Base-by-base conservation (phyloP, 2,329 filamentous ascomycete species). In the Fonsecaea multimorphosa region DNA sequence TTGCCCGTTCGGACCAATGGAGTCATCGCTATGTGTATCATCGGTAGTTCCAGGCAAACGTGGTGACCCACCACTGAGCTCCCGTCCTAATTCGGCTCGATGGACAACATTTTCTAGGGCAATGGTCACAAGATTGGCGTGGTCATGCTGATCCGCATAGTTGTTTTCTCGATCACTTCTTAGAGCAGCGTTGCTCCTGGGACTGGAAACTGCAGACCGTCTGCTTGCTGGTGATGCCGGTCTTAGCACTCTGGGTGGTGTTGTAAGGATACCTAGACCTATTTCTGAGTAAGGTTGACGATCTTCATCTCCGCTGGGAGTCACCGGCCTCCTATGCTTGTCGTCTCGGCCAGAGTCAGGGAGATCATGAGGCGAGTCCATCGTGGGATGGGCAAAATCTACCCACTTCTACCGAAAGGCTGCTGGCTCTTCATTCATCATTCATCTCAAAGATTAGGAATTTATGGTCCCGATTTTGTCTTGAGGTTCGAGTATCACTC, bases 181-280 rank as follows among this genome's bases (percentile, higher is more conserved):
- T 24, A 12, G 19, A 49, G 44, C 24, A 12, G 44, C 8, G 44
- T 27, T 49, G 22, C 44, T 24, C 2, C 2, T 3, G 16, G 49
- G 51, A 19, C 49, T 51, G 24, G 19, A 22, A 2, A 24, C 6
- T 14, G 59, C 24, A 19, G 53, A 57, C 29, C 49, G 62, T 34
- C 62, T 29, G 16, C 56, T 54, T 40, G 62, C 44, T 59, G 61
- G 40, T 56, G 40, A 59, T 19, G 34, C 52, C 34, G 65, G 61
- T 53, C 57, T 58, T 27, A 11, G 31, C 7, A 44, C 24, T 58
- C 51, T 64, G 22, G 29, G 57, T 2, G 65, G 57, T 19, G 64
- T 57, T 14, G 52, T 60, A 14, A 64, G 19, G 34, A 19, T 14
- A 14, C 38, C 56, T 2, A 40, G 12, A 34, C 65, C 65, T 22